Base-by-base conservation (phyloP, 331 rosid species). In the Phaseolus coccineus region DNA sequence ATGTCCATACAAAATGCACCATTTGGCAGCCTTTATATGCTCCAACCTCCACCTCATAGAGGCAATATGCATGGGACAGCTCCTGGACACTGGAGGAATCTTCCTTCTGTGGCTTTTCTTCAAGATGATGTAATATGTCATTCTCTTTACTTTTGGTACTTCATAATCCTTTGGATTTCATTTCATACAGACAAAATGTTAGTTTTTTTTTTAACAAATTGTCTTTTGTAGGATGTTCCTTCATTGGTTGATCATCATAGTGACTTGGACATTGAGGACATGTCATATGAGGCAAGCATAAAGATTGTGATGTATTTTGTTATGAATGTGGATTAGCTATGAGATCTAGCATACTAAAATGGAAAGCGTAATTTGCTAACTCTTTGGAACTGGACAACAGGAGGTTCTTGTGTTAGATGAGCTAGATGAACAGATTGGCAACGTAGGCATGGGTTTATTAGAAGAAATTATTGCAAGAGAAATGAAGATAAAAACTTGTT, bases 391-490 rank as follows among this genome's bases (percentile, higher is more conserved):
- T 67, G 69, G 53, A 58, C 46, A 37, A 74, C 85, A 92, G 93
- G 97, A 89, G 62, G 93, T 92, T 80, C 92, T 89, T 63, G 92
- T 90, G 31, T 74, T 92, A 70, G 91, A 89, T 63, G 92, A 91
- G 31, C 71, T 92, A 70, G 91, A 89, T 66, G 97, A 92, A 77
- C 80, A 76, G 73, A 87, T 92, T 69, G 96, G 93, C 68, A 69
- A 83, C 31, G 93, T 86, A 35, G 85, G 58, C 72, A 87, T 86
- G 0, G 89, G 95, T 73, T 61, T 92, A 64, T 44, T 88, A 1
- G 91, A 89, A 83, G 68, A 56, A 44, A 33, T 33, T 33, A 33
- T 33, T 33, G 5, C 37, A 33, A 33, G 37, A 33, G 5, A 33
- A 33, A 3, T 92, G 84, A 87, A 78, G 85, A 87, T 89, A 22